These are phyloP conservation scores for Gastrolobium bilobum DNA, from an alignment of 306 rosid genomes.

Conservation along the genomic window DNA sequence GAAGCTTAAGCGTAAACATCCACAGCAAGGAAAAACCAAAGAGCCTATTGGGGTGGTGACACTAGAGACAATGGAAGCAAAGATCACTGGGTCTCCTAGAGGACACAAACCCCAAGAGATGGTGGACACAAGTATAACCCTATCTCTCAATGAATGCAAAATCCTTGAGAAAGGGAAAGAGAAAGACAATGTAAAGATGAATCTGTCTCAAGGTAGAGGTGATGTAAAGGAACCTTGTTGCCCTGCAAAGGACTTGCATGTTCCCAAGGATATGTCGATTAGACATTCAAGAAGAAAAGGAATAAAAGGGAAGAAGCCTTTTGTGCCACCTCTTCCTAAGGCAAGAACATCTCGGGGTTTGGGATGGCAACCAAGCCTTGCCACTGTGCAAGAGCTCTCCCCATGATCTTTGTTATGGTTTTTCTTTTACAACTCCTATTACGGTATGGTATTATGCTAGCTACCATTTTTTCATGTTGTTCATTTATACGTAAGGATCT, in stretches of 20 bases:
- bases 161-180: slow-evolving; percentile 29
- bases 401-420: slow-evolving; percentile 52
- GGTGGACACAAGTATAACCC: slow-evolving; percentile 30
- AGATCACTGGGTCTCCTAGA: slow-evolving; percentile 15
- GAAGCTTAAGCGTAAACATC: slow-evolving; percentile 62
- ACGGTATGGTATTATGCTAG: slow-evolving; percentile 23
- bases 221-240: slow-evolving; percentile 53
- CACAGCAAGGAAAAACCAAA: slow-evolving; percentile 31
- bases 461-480: slow-evolving; percentile 6
- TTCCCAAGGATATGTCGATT: slow-evolving; percentile 39
- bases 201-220: slow-evolving; percentile 35
- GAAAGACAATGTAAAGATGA: slow-evolving; percentile 35
- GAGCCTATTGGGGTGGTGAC: background rate
- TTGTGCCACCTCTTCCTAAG: slow-evolving; percentile 73
- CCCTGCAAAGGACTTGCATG: slow-evolving; percentile 58
- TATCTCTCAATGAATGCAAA: slow-evolving; percentile 39
- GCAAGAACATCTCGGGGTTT: slow-evolving; percentile 48
- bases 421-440: slow-evolving; percentile 10
- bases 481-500: slow-evolving; percentile 14
- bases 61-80: slow-evolving; percentile 37
- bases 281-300: slow-evolving; percentile 52
- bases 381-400: slow-evolving; percentile 75
- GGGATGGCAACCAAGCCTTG: slow-evolving; percentile 77
- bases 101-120: slow-evolving; percentile 42
- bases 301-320: slow-evolving; percentile 61